These are phyloP conservation scores for Fraxinus albicans DNA, from an alignment of 305 asterid genomes.

Conservation along the genomic window DNA sequence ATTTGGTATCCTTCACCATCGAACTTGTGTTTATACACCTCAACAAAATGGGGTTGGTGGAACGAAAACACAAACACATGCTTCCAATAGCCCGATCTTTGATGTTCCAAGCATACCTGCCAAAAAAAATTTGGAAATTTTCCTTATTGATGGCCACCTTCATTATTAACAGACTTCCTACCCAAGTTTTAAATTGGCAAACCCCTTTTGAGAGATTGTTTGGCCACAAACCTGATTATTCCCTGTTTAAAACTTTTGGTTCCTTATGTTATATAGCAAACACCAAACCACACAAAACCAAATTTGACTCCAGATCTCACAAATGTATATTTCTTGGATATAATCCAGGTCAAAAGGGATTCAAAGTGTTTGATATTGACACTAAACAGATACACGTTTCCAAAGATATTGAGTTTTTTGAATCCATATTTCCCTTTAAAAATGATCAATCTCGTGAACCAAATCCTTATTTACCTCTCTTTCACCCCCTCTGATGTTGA, in stretches of 20 bases:
- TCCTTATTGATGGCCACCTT: neutral
- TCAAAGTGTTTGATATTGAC: neutral
- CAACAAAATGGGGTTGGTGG: constrained; percentile 11
- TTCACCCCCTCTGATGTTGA: neutral
- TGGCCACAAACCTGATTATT: neutral
- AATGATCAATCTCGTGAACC: too few species aligned
- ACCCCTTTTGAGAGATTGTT: neutral
- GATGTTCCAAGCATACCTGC: neutral
- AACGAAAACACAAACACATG: neutral
- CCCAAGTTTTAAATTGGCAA: neutral
- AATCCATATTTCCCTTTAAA: neutral
- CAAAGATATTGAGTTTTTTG: neutral
- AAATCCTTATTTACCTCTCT: neutral
- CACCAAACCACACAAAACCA: neutral
- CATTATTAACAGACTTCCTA: neutral
- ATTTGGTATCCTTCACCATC: neutral
- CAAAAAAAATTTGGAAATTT: neutral
- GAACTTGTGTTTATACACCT: neutral
- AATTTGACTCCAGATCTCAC: neutral
- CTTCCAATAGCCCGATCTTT: neutral
- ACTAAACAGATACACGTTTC: neutral
- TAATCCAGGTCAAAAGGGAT: neutral
- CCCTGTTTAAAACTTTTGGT: neutral
- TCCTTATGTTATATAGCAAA: neutral
- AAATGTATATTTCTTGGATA: neutral